Evolutionary conservation across 768 basidiomycete genomes (phyloP).

Genomic region (Mycena latifolia): DNA sequence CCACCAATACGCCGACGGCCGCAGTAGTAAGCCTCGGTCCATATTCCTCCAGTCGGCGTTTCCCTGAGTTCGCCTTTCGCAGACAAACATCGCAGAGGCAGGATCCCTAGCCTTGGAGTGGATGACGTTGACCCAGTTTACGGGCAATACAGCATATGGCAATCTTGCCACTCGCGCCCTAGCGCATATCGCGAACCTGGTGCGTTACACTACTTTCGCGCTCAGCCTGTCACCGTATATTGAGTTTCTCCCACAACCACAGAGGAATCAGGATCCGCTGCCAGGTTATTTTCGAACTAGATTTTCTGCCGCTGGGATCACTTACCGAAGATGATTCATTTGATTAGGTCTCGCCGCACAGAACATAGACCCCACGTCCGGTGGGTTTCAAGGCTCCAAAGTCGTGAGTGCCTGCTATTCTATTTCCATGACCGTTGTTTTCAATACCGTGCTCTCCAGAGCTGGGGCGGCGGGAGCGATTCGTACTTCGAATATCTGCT

Average conservation of each 20-base stretch:
- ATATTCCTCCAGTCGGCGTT: too few relatives aligned
- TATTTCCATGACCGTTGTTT: background rate
- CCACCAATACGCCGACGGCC: constrained; percentile 29
- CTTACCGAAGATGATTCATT: too few relatives aligned
- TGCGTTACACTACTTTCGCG: too few relatives aligned
- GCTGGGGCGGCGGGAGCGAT: constrained; percentile 79
- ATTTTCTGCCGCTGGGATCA: too few relatives aligned
- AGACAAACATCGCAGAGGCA: constrained; percentile 68
- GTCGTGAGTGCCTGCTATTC: constrained; percentile 51
- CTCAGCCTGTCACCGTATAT: constrained; percentile 3
- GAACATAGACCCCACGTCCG: constrained; percentile 66
- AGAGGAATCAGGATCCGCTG: background rate
- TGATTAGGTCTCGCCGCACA: constrained; percentile 66
- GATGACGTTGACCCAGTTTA: constrained; percentile 65
- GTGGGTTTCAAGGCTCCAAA: constrained; percentile 61
- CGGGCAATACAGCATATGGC: constrained; percentile 72
- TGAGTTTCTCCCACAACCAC: too few relatives aligned
- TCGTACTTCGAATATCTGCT: constrained; percentile 85
- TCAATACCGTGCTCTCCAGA: constrained; percentile 17
- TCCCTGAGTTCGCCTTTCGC: background rate
- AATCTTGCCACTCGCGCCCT: constrained; percentile 65
- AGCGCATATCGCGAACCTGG: constrained; percentile 60
- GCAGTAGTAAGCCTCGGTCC: background rate
- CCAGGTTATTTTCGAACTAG: background rate
- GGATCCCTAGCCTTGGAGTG: constrained; percentile 71